Base-by-base conservation (phyloP, 768 basidiomycete species). In the Stropharia rugosoannulata region DNA sequence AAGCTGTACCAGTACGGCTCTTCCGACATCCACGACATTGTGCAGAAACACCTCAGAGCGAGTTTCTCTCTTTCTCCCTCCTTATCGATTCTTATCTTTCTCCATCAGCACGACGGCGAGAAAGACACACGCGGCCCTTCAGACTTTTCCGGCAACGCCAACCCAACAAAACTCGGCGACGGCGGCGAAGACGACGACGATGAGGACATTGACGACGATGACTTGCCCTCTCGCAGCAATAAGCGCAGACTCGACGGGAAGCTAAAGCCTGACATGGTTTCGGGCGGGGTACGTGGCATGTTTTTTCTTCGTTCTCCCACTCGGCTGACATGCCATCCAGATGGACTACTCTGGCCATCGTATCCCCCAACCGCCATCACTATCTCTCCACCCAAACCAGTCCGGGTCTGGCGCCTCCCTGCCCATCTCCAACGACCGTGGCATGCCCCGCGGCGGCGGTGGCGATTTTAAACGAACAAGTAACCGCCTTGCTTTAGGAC, bases 1-100 rank as follows among this genome's bases (percentile, higher is more conserved):
- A 92, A 91, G 74, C 80, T 91, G 16, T 90, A 89, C 73, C 87
- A 92, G 66, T 93, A 92, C 64, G 85, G 87, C 68, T 91, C 89
- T 11, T 66, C 72, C 11, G 87, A 91, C 65, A 82, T 87, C 55
- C 80, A 84, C 58, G 78, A 81, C 57, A 85, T 91, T 60, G 81
- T 92, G 27, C 79, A 86, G 58, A 81, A 87, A 41, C 89, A 90
- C 68, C 59, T 86, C 18, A 67, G 72, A 48, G 80, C 78, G 53
- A 13, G 74, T 70, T 13, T 49, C 27, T 27, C 29, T 39, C 45
- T 37, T 57, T 37, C 29, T 18, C 7, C 49, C 35, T 25, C 16
- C 40, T 6, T 19, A 36, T 45, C 41, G 55, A 49, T 50, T 42
- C 56, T 61, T 43, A 59, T 60, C 62, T 48, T 51, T 39, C 58